Percentiles rank a stretch among this genome's conserved stretches.
Conservation (phyloP, 2,329 filamentous ascomycete species). For the Aspergillus nomiae region DNA sequence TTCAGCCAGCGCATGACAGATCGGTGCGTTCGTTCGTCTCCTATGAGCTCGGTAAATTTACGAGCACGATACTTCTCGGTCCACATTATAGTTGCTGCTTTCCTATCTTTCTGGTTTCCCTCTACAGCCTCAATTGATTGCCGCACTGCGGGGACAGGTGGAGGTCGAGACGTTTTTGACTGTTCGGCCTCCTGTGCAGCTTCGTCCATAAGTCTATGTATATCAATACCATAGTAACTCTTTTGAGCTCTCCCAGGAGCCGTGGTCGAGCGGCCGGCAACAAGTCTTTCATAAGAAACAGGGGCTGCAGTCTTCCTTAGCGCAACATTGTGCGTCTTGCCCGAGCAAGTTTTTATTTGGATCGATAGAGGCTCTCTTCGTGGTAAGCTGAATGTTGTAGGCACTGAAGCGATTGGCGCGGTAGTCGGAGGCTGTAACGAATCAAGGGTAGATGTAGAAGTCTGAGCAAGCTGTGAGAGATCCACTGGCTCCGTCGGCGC, state of each 20-base stretch:
- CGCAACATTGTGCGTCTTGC: conserved; percentile 48
- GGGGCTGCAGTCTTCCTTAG: conserved; percentile 38
- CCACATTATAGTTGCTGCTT: conserved; percentile 64
- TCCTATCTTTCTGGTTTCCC: conserved; percentile 28
- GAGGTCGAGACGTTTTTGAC: conserved; percentile 23
- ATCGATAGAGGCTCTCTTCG: conserved; percentile 23
- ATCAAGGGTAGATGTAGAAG: conserved; percentile 4
- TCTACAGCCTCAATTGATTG: conserved; percentile 35
- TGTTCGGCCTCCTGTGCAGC: conserved; percentile 62
- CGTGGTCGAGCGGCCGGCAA: conserved; percentile 55
- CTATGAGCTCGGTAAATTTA: conserved; percentile 89
- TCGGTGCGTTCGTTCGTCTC: conserved; percentile 91
- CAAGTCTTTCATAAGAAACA: conserved; percentile 55
- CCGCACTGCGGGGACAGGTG: conserved; percentile 25
- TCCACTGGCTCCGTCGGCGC: conserved; percentile 19
- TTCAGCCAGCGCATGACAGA: conserved; percentile 92
- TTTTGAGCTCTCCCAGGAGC: conserved; percentile 57
- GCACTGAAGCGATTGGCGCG: conserved; percentile 6
- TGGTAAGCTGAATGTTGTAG: conserved; percentile 14
- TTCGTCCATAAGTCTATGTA: conserved; percentile 77
- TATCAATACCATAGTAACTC: conserved; percentile 88
- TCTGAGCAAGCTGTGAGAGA: conserved; percentile 6
- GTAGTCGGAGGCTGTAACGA: conserved; percentile 10
- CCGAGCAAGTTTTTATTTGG: conserved; percentile 51
- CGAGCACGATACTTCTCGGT: conserved; percentile 95